Evolutionary conservation across 2,329 filamentous ascomycete genomes (phyloP).

Genomic region (Proliferodiscus dingleyae): DNA sequence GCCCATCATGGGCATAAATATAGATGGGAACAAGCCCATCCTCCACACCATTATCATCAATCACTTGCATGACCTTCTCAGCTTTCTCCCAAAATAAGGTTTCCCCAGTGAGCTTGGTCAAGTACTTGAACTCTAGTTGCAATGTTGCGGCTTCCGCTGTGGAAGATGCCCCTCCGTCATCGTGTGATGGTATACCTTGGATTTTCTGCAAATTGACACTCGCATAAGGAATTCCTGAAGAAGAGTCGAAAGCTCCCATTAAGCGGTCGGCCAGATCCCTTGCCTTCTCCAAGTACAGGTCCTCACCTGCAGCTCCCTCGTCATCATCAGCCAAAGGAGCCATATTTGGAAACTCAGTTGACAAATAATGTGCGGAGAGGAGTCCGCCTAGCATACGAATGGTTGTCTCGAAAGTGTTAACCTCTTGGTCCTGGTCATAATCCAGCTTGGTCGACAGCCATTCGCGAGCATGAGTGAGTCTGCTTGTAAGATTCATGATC

Average conservation of each 20-base stretch:
- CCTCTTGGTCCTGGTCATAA: slow-evolving; percentile 90
- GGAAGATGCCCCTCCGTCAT: slow-evolving; percentile 81
- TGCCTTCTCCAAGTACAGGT: slow-evolving; percentile 93
- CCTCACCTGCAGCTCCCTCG: slow-evolving; percentile 69
- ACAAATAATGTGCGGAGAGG: slow-evolving; percentile 91
- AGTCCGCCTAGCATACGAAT: slow-evolving; percentile 96
- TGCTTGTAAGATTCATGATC: slow-evolving; percentile 91
- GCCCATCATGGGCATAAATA: slow-evolving; percentile 72
- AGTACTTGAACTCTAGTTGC: slow-evolving; percentile 95
- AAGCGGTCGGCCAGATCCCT: slow-evolving; percentile 87
- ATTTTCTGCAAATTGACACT: slow-evolving; percentile 81
- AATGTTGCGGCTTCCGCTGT: slow-evolving; percentile 90
- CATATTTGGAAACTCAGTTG: slow-evolving; percentile 72
- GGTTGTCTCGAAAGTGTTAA: slow-evolving; percentile 96
- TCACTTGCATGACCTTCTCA: slow-evolving; percentile 85
- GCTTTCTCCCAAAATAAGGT: slow-evolving; percentile 86
- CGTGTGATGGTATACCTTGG: slow-evolving; percentile 74
- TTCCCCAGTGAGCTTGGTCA: slow-evolving; percentile 91
- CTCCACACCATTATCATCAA: slow-evolving; percentile 73
- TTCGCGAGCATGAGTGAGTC: slow-evolving; percentile 76
- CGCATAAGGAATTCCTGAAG: slow-evolving; percentile 81
- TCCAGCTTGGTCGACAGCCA: slow-evolving; percentile 80
- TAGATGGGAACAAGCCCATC: slow-evolving; percentile 91
- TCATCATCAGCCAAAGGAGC: slow-evolving; percentile 71
- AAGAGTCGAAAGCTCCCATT: slow-evolving; percentile 80